Evolutionary conservation across 495 filamentous ascomycete genomes (phyloP), one percentile per base, ranked within the genome.

Genomic region (Aspergillus sclerotiicarbonarius): DNA sequence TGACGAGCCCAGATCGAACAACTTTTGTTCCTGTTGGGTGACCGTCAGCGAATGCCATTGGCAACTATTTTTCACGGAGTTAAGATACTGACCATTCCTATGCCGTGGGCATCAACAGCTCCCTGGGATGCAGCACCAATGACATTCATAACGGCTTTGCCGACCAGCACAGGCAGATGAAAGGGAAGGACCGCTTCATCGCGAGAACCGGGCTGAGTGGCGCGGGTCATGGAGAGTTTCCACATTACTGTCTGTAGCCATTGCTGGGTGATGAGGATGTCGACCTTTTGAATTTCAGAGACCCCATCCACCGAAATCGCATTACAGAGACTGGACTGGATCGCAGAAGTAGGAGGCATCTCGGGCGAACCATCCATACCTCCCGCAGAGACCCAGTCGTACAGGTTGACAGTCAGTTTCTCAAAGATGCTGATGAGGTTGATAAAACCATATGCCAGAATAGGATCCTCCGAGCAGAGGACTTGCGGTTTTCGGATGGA

Each of bases 211-310:
- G 73, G 71, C 25, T 84, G 79, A 0, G 84, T 74, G 19, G 75
- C 70, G 61, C 81, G 75, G 0, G 72, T 75, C 75, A 85, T 83
- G 6, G 82, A 82, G 20, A 82, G 67, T 48, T 81, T 84, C 84
- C 84, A 87, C 59, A 85, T 77, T 61, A 85, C 81, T 0, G 80
- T 71, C 19, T 81, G 77, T 0, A 87, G 76, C 84, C 84, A 87
- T 61, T 87, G 83, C 59, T 83, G 80, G 0, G 82, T 86, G 54
- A 85, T 77, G 52, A 82, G 71, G 20, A 86, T 79, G 60, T 87
- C 83, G n/a, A 83, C 81, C 52, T 80, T 81, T 59, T 86, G 84
- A 48, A 79, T 83, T 47, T 79, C 78, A 3, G 75, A 76, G 6
- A 85, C 72, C 4, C 79, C 75, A 1, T 77, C 77, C 5, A 76